Percentiles rank a stretch among this genome's conserved stretches.
Evolutionary conservation across 2,329 filamentous ascomycete genomes (phyloP).

Genomic region (Fusarium sp.): DNA sequence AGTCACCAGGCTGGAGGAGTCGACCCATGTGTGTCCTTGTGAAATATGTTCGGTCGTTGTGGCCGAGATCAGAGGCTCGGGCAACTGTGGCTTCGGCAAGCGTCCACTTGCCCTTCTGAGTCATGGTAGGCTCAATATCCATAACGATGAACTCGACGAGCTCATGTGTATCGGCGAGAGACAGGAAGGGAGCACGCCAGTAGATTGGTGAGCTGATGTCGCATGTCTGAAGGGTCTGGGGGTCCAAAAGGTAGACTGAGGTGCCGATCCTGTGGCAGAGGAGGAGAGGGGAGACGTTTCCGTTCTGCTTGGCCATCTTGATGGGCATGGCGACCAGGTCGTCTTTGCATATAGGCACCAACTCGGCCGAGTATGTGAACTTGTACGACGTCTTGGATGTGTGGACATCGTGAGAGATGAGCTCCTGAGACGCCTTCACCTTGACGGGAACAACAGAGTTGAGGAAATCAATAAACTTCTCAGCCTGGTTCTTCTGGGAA

Average conservation of each 20-base stretch:
- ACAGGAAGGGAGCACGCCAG: slow-evolving; percentile 89
- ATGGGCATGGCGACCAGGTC: slow-evolving; percentile 95
- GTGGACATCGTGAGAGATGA: slow-evolving; percentile 94
- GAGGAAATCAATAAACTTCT: slow-evolving; percentile 92
- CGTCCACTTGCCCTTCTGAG: slow-evolving; percentile 82
- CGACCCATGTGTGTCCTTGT: slow-evolving; percentile 90
- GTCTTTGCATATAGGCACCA: slow-evolving; percentile 97
- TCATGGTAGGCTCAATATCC: slow-evolving; percentile 86
- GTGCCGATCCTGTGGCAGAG: slow-evolving; percentile 92
- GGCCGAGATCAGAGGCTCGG: slow-evolving; percentile 85
- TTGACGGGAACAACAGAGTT: slow-evolving; percentile 83
- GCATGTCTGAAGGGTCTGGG: slow-evolving; percentile 89
- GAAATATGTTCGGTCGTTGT: slow-evolving; percentile 90
- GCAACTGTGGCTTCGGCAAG: slow-evolving; percentile 91
- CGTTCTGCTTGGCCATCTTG: slow-evolving; percentile 85
- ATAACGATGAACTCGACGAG: slow-evolving; percentile 94
- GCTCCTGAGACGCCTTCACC: slow-evolving; percentile 81
- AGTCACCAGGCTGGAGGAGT: slow-evolving; percentile 89
- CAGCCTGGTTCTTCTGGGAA: slow-evolving; percentile 87
- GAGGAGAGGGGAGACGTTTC: slow-evolving; percentile 88
- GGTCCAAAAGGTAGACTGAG: slow-evolving; percentile 88
- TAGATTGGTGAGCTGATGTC: slow-evolving; percentile 87
- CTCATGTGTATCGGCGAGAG: slow-evolving; percentile 85
- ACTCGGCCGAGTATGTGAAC: slow-evolving; percentile 88
- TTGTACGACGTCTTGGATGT: slow-evolving; percentile 94